Conservation (phyloP, 257 asterid species). For the Anisodus tanguticus region DNA sequence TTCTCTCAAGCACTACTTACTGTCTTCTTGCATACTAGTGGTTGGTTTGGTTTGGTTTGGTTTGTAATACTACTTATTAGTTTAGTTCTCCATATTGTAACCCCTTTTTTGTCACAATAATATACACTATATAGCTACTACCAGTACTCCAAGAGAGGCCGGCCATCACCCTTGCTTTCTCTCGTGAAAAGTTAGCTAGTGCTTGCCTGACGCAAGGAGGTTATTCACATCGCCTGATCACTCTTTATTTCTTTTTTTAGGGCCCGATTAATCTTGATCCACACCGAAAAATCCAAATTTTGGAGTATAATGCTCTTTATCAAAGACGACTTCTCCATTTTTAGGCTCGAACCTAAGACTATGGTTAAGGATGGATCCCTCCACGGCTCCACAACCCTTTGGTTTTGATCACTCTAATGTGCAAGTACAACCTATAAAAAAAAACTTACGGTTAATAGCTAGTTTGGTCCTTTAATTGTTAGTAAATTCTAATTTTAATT, state of each 20-base stretch:
- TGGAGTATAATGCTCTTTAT: too few relatives aligned
- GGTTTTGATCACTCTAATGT: not conserved
- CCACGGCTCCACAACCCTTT: too few relatives aligned
- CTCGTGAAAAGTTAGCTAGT: not conserved
- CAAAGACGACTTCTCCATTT: too few relatives aligned
- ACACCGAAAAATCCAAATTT: too few relatives aligned
- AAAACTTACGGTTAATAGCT: too few relatives aligned
- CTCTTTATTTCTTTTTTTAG: too few relatives aligned
- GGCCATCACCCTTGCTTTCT: not conserved
- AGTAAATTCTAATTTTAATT: too few relatives aligned
- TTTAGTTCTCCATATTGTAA: not conserved
- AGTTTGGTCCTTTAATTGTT: too few relatives aligned
- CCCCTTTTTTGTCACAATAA: not conserved
- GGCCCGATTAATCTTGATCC: too few relatives aligned
- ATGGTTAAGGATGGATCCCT: too few relatives aligned
- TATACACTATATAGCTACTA: not conserved
- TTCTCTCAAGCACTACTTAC: slow-evolving; percentile 72
- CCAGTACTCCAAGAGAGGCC: not conserved
- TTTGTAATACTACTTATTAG: not conserved
- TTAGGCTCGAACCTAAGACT: not conserved
- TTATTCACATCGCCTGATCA: not conserved
- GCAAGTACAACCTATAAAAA: not conserved
- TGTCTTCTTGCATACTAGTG: slow-evolving; percentile 23
- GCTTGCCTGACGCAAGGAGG: not conserved
- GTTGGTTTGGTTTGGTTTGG: not conserved